Evolutionary conservation across 140 eudicot genomes (phyloP).

Genomic region (Senecio squalidus): DNA sequence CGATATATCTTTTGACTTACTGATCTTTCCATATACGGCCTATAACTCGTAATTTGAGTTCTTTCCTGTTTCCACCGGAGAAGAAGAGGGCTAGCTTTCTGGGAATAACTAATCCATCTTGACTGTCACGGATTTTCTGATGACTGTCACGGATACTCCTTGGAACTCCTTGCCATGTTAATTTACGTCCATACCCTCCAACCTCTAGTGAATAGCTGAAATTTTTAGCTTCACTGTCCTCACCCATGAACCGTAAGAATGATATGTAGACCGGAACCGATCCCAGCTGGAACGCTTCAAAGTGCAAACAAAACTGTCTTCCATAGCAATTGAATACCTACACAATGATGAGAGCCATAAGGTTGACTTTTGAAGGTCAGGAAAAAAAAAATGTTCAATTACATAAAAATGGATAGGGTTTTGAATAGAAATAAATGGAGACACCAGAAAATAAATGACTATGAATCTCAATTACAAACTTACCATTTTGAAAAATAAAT

Average conservation of each 20-base stretch:
- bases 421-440: neutral
- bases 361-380: neutral
- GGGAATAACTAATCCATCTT: constrained; percentile 40
- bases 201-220: constrained; percentile 37
- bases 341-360: neutral
- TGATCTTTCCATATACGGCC: constrained; percentile 45
- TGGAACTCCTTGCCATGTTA: constrained; percentile 52
- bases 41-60: constrained; percentile 39
- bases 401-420: neutral
- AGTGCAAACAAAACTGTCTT: constrained; percentile 44
- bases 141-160: constrained; percentile 48
- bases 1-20: constrained; percentile 16
- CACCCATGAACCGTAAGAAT: constrained; percentile 40
- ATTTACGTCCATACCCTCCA: constrained; percentile 39
- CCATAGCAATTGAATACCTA: constrained; percentile 44
- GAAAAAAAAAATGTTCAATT: neutral
- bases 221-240: constrained; percentile 39
- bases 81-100: constrained; percentile 38
- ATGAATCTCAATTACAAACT: neutral
- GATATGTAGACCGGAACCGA: constrained; percentile 41
- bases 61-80: constrained; percentile 41
- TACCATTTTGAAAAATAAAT: neutral
- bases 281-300: constrained; percentile 40
- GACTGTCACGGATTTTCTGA: constrained; percentile 36
- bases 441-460: neutral